Conservation (phyloP, 202 grass and related monocot species). For the Setaria italica region DNA sequence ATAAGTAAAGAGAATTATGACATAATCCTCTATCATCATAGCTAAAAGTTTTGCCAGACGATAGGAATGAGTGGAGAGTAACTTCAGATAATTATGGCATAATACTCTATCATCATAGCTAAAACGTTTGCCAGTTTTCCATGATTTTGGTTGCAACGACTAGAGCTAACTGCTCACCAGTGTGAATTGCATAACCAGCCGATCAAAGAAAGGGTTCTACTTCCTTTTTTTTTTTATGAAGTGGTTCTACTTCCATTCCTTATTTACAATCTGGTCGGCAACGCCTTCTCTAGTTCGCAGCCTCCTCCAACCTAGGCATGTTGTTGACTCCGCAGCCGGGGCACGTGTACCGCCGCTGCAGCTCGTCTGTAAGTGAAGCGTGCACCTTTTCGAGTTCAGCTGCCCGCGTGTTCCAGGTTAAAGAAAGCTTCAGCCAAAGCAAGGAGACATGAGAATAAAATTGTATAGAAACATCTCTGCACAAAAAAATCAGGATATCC, state of each 20-base stretch:
- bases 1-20: background rate
- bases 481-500: slow-evolving; percentile 66
- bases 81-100: no score
- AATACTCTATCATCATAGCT: no score
- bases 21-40: background rate
- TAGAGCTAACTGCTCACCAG: background rate
- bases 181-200: background rate
- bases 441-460: background rate
- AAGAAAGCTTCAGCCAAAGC: slow-evolving; percentile 40
- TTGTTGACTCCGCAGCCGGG: slow-evolving; percentile 73
- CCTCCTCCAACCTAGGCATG: slow-evolving; percentile 50
- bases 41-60: background rate
- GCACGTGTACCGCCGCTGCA: slow-evolving; percentile 58
- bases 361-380: slow-evolving; percentile 68
- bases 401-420: slow-evolving; percentile 75
- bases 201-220: background rate
- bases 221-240: no score
- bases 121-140: background rate
- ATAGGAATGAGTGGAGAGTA: no score
- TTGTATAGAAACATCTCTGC: background rate
- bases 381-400: slow-evolving; percentile 58
- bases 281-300: slow-evolving; percentile 19
- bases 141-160: background rate
- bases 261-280: background rate
- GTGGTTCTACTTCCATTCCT: background rate